Percentiles rank a stretch among this genome's conserved stretches.
Conservation (phyloP, 495 filamentous ascomycete genomes). For the Trichoderma asperelloides region DNA sequence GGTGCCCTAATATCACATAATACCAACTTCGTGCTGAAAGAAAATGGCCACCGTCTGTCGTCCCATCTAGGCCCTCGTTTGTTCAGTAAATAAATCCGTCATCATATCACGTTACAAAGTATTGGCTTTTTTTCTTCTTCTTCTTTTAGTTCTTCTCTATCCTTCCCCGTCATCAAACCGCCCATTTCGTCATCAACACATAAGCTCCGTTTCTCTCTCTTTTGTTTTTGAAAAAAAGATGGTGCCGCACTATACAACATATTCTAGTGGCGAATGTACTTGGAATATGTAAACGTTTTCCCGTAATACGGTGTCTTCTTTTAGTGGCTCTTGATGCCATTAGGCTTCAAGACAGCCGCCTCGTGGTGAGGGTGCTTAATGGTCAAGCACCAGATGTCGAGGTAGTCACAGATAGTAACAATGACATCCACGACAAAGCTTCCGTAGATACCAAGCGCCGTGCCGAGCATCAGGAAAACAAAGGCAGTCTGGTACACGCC, state of each 20-base stretch:
- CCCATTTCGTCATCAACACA: no score
- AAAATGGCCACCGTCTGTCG: background rate
- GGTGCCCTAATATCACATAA: background rate
- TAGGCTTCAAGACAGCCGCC: slow-evolving; percentile 21
- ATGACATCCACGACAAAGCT: slow-evolving; percentile 96
- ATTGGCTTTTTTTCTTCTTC: background rate
- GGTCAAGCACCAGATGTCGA: slow-evolving; percentile 96
- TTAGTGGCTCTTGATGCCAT: slow-evolving; percentile 27
- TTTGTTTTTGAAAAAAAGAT: background rate
- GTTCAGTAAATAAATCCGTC: background rate
- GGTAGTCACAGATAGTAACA: slow-evolving; percentile 91
- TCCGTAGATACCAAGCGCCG: slow-evolving; percentile 78
- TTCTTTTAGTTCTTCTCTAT: background rate
- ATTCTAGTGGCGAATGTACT: background rate
- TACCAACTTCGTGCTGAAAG: background rate
- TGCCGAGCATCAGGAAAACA: slow-evolving; percentile 72
- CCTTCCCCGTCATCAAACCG: background rate
- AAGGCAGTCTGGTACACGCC: slow-evolving; percentile 76
- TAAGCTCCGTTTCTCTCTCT: background rate
- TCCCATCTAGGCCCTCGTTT: background rate
- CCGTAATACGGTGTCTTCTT: background rate
- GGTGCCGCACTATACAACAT: background rate
- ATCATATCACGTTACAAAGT: background rate
- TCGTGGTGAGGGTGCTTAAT: slow-evolving; percentile 72
- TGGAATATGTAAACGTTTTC: background rate